Base-by-base conservation (phyloP, 768 basidiomycete species). In the Podaxis sp. region DNA sequence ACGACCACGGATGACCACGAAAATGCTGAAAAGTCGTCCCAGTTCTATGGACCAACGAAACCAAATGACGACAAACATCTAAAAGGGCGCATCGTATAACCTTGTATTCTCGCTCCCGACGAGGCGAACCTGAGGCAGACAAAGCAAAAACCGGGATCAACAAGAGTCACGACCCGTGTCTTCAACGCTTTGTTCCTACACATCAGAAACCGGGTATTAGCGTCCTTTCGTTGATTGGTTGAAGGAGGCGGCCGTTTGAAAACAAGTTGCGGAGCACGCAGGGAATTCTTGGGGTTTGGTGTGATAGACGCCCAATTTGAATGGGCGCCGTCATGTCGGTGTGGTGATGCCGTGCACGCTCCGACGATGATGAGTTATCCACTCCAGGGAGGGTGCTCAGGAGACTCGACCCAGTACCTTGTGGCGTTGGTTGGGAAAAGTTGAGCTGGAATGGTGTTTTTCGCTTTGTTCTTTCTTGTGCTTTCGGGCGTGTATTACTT, bases 31-130 rank as follows among this genome's bases (percentile, higher is more conserved):
- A 11, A 24, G 12, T 12, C 22, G 8, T 4, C 49, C 49, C 12
- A 50, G 49, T 12, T 12, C 22, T 46, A 13, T n/a, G 56, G 56
- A 56, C 56, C 56, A 40, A 56, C 56, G 22, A 44, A 56, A 28
- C 38, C 26, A 56, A 56, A 56, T 40, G 17, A 17, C 2, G 30
- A 28, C 56, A 56, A 56, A 56, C 2, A 53, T 11, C 52, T 6
- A 6, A 30, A 30, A 5, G 15, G 20, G 33, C 11, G 12, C 20
- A 4, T 50, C n/a, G 22, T 24, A 12, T 11, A 26, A 11, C 49
- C 49, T 50, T 50, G 49, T 50, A 50, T 50, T 50, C n/a, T 46
- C 10, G n/a, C 44, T 22, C 44, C 44, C 2, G 24, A 8, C 22
- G 2, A 12, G 22, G 22, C 22, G 26, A 50, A 22, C 49, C 49